Conservation (phyloP, 306 rosid species). For the Lagenaria siceraria region DNA sequence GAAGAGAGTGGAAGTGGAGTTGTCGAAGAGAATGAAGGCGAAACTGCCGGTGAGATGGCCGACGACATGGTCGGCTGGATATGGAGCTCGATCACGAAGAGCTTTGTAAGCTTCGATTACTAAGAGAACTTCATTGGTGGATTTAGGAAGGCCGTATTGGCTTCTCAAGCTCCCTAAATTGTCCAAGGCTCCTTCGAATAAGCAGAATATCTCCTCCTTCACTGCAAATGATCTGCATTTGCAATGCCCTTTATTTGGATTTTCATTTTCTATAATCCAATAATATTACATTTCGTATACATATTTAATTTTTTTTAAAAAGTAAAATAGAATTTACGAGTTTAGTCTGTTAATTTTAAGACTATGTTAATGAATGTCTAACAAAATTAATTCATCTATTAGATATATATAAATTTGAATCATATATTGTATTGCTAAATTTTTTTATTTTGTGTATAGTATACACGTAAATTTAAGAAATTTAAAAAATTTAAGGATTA, state of each 20-base stretch:
- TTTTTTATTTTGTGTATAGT: no score
- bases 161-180: slow-evolving; percentile 78
- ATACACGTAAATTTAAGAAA: no score
- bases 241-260: background rate
- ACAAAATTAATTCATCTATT: no score
- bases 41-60: slow-evolving; percentile 68
- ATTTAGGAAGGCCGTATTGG: slow-evolving; percentile 73
- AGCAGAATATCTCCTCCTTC: slow-evolving; percentile 83
- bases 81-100: slow-evolving; percentile 86
- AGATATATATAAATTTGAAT: no score
- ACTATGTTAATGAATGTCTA: no score
- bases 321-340: no score
- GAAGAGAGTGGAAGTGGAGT: slow-evolving; percentile 72
- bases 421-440: no score
- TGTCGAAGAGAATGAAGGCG: slow-evolving; percentile 75
- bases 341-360: no score
- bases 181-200: slow-evolving; percentile 83
- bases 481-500: no score
- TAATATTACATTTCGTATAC: no score
- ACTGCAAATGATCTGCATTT: slow-evolving; percentile 88
- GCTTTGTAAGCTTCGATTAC: slow-evolving; percentile 95
- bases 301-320: no score
- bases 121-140: slow-evolving; percentile 66
- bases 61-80: slow-evolving; percentile 81
- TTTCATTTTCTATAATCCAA: background rate